Percentiles rank a stretch among this genome's conserved stretches.
Evolutionary conservation across 495 filamentous ascomycete genomes (phyloP).

Genomic region (Penicillium bovifimosum): DNA sequence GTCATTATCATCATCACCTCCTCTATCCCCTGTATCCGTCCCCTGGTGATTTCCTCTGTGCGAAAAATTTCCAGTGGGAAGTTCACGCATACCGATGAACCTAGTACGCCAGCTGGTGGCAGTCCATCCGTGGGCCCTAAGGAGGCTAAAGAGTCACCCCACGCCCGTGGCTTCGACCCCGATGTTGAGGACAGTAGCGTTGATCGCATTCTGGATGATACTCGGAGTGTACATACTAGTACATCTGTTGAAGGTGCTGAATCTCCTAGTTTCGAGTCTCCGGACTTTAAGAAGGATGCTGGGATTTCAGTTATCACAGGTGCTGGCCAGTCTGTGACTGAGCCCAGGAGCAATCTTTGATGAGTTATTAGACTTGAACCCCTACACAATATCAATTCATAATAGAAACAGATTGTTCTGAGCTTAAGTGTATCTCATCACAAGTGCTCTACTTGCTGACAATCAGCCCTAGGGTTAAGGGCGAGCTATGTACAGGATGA

Average conservation of each 20-base stretch:
- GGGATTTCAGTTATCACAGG: conserved; percentile 26
- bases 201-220: conserved; percentile 25
- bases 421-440: too few species aligned
- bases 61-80: conserved; percentile 32
- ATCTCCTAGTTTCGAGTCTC: conserved; percentile 9
- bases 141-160: conserved; percentile 13
- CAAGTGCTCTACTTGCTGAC: too few species aligned
- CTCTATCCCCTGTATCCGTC: conserved; percentile 32
- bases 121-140: conserved; percentile 10
- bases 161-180: conserved; percentile 8
- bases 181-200: conserved; percentile 28
- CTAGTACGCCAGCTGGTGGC: conserved; percentile 18
- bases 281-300: conserved; percentile 31
- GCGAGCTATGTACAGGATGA: too few species aligned
- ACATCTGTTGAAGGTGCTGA: conserved; percentile 14
- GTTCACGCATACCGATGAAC: conserved; percentile 28
- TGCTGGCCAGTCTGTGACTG: not conserved
- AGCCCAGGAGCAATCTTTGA: not conserved
- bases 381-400: too few species aligned
- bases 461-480: too few species aligned
- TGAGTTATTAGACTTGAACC: too few species aligned
- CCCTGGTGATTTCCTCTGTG: conserved; percentile 34
- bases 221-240: conserved; percentile 10
- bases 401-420: too few species aligned
- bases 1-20: conserved; percentile 34